Evolutionary conservation across 2,329 filamentous ascomycete genomes (phyloP).

Genomic region (Cladosporium sp.): DNA sequence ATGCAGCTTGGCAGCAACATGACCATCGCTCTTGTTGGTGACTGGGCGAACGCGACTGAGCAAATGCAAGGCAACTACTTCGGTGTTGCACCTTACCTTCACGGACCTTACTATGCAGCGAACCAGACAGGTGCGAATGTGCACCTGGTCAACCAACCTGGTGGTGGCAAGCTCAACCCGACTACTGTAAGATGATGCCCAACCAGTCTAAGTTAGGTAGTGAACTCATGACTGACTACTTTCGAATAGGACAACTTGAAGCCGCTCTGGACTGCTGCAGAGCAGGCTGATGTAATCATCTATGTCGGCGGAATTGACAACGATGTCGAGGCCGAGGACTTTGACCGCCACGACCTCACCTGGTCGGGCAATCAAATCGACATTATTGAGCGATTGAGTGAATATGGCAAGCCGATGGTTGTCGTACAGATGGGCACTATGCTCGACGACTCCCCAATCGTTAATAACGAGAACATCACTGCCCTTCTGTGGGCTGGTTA

Average conservation of each 20-base stretch:
- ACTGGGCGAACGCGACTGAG: slow-evolving; percentile 54
- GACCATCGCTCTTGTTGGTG: slow-evolving; percentile 53
- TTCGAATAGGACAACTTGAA: slow-evolving; percentile 23
- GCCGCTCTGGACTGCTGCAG: slow-evolving; percentile 33
- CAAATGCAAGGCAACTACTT: slow-evolving; percentile 59
- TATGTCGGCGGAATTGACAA: slow-evolving; percentile 55
- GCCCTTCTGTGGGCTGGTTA: slow-evolving; percentile 57
- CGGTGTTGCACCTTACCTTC: slow-evolving; percentile 53
- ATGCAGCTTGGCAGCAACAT: slow-evolving; percentile 35
- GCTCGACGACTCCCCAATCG: slow-evolving; percentile 49
- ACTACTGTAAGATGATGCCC: slow-evolving; percentile 23
- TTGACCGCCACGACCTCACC: slow-evolving; percentile 47
- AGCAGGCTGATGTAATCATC: slow-evolving; percentile 48
- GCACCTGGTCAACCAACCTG: slow-evolving; percentile 40
- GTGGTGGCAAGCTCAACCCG: slow-evolving; percentile 28
- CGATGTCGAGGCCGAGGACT: slow-evolving; percentile 48
- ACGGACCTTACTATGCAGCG: slow-evolving; percentile 51
- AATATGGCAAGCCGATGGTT: slow-evolving; percentile 47
- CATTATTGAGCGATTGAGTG: slow-evolving; percentile 47
- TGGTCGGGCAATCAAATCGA: slow-evolving; percentile 52
- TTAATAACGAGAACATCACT: slow-evolving; percentile 45
- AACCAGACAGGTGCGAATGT: slow-evolving; percentile 42
- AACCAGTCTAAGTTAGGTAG: too few relatives aligned
- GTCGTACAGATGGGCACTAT: slow-evolving; percentile 51
- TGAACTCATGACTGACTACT: too few relatives aligned